Evolutionary conservation across 2,329 filamentous ascomycete genomes (phyloP).

Genomic region (Xylariales sp.): DNA sequence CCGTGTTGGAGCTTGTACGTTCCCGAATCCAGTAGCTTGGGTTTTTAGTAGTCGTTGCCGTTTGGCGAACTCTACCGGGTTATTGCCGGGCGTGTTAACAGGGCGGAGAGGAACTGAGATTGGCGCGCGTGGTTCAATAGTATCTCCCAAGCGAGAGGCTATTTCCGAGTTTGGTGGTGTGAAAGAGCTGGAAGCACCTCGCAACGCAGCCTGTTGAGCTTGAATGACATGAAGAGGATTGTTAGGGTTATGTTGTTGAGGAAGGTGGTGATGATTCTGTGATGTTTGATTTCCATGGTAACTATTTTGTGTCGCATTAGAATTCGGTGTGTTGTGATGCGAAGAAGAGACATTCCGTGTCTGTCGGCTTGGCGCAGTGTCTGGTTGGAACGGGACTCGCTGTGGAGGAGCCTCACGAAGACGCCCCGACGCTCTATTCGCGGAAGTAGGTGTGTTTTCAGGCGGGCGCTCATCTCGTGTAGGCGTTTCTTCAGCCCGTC

Average conservation of each 20-base stretch:
- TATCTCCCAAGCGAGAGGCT: constrained; percentile 70
- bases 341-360: constrained; percentile 67
- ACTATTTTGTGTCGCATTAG: constrained; percentile 41
- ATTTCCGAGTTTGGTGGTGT: constrained; percentile 67
- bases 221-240: constrained; percentile 50
- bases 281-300: constrained; percentile 39
- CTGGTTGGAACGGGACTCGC: constrained; percentile 85
- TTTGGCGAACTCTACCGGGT: constrained; percentile 74
- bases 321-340: constrained; percentile 53
- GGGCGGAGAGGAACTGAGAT: constrained; percentile 76
- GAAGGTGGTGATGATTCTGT: constrained; percentile 43
- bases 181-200: constrained; percentile 56
- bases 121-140: constrained; percentile 74
- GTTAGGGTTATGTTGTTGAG: constrained; percentile 47
- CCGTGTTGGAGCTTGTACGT: constrained; percentile 60
- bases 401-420: constrained; percentile 87
- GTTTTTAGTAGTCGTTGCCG: constrained; percentile 61
- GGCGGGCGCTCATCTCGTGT: constrained; percentile 70
- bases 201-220: constrained; percentile 48
- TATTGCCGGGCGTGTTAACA: constrained; percentile 79
- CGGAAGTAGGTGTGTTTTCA: constrained; percentile 62
- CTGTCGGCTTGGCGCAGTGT: constrained; percentile 73
- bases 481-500: constrained; percentile 68
- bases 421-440: constrained; percentile 70
- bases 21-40: constrained; percentile 49